Conservation (phyloP, 352 stramenopile species). For the Pythium oligandrum region DNA sequence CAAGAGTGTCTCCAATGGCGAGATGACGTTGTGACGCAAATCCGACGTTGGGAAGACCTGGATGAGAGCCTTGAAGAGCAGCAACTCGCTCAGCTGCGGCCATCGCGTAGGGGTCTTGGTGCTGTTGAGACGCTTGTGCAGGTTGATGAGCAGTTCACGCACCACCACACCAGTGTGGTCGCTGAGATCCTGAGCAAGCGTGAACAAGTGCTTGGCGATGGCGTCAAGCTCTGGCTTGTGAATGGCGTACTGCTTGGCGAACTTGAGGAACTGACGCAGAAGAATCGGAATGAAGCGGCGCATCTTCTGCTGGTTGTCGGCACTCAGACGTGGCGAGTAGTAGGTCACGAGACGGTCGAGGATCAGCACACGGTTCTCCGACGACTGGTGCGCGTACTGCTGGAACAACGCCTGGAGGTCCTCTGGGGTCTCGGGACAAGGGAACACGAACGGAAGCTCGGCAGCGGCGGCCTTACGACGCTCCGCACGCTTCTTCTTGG, state of each 20-base stretch:
- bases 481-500: conserved; percentile 33
- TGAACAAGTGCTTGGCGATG: conserved; percentile 82
- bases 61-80: conserved; percentile 86
- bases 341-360: conserved; percentile 90
- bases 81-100: conserved; percentile 84
- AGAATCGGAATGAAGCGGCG: conserved; percentile 96
- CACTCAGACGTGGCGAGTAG: conserved; percentile 92
- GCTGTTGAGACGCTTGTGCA: conserved; percentile 87
- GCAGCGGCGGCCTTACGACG: conserved; percentile 44
- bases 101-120: conserved; percentile 74
- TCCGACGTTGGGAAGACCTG: conserved; percentile 94
- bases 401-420: conserved; percentile 89
- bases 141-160: conserved; percentile 86
- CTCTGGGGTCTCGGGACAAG: conserved; percentile 89
- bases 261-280: conserved; percentile 90
- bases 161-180: conserved; percentile 87
- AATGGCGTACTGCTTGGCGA: conserved; percentile 70
- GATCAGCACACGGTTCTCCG: conserved; percentile 75
- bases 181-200: conserved; percentile 87
- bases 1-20: conserved; percentile 88
- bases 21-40: conserved; percentile 92
- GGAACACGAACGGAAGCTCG: conserved; percentile 95
- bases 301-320: conserved; percentile 94
- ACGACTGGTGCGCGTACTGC: conserved; percentile 76
- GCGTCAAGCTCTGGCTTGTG: conserved; percentile 75